Percentiles rank a stretch among this genome's conserved stretches.
These are phyloP conservation scores for Marasmius oreades DNA, from an alignment of 1,284 basidiomycete species.

Conservation along the genomic window DNA sequence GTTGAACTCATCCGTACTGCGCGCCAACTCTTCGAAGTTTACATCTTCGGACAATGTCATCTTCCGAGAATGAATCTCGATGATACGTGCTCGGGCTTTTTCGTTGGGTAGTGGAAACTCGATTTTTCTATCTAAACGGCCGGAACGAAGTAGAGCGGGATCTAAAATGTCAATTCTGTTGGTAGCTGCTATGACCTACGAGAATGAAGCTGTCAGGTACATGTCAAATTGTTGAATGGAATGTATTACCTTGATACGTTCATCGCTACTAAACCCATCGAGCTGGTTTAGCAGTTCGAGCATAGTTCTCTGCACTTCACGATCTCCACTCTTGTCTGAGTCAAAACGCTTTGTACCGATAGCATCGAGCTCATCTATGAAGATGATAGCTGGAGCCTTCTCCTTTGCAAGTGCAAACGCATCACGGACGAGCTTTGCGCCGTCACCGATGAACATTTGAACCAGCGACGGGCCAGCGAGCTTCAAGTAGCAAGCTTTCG, in stretches of 20 bases:
- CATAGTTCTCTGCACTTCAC: constrained; percentile 99
- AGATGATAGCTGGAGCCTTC: constrained; percentile 99
- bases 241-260: constrained; percentile 84
- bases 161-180: constrained; percentile 99
- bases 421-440: constrained; percentile 96
- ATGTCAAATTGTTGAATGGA: constrained; percentile 4
- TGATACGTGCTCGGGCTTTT: constrained; percentile 92
- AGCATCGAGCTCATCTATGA: constrained; percentile 97
- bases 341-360: constrained; percentile 98
- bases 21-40: constrained; percentile 85
- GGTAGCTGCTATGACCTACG: constrained; percentile 94
- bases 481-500: constrained; percentile 97
- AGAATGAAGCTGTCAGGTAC: constrained; percentile 11
- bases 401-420: constrained; percentile 96
- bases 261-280: constrained; percentile 95
- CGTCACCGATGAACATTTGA: constrained; percentile 99
- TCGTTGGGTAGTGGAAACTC: constrained; percentile 96
- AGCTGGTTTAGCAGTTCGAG: constrained; percentile 97
- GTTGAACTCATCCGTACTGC: constrained; percentile 95
- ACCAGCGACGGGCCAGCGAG: constrained; percentile 97
- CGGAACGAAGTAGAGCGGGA: constrained; percentile 95
- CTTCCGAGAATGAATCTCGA: constrained; percentile 95
- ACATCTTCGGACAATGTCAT: constrained; percentile 88
- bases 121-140: constrained; percentile 93
- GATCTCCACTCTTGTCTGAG: constrained; percentile 97